Conservation (phyloP, 148 eudicot species). For the Amaranthus palmeri region DNA sequence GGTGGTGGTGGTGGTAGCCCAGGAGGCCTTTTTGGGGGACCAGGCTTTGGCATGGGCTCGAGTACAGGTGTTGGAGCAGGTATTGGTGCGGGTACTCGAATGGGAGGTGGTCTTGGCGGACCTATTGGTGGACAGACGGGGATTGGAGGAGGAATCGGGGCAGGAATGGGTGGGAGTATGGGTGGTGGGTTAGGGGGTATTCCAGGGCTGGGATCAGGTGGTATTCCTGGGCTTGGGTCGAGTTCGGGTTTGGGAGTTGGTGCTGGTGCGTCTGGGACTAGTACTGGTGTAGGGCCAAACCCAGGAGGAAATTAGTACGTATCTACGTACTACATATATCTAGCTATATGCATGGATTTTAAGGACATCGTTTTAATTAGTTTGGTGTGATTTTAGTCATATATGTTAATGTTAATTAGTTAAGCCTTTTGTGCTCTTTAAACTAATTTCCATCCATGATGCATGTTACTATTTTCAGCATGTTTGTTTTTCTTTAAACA, state of each 20-base stretch:
- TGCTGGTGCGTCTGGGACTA: constrained; percentile 3
- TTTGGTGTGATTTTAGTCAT: not conserved
- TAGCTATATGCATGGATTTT: not conserved
- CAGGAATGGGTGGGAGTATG: constrained; percentile 8
- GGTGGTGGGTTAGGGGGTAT: not conserved
- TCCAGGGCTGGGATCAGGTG: not conserved
- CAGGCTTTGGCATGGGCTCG: constrained; percentile 24
- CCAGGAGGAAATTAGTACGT: constrained; percentile 4
- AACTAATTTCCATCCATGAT: not conserved
- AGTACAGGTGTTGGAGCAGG: constrained; percentile 25
- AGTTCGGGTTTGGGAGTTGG: constrained; percentile 3
- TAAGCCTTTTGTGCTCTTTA: not conserved
- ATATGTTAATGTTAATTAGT: not conserved
- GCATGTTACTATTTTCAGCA: not conserved
- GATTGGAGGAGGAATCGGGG: not conserved
- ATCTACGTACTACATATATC: not conserved
- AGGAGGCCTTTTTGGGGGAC: constrained; percentile 11
- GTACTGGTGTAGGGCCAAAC: constrained; percentile 5
- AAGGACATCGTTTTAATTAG: not conserved
- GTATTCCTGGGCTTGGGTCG: not conserved
- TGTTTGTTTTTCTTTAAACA: not conserved
- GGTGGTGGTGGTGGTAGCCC: constrained; percentile 9
- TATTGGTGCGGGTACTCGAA: constrained; percentile 13
- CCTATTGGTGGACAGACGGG: constrained; percentile 3
- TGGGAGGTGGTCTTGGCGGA: constrained; percentile 6